A percentile compares a stretch with the other conserved stretches of the same genome.
These are phyloP conservation scores for Hypomontagnella monticulosa DNA, from an alignment of 495 filamentous ascomycete genomes.

Conservation along the genomic window DNA sequence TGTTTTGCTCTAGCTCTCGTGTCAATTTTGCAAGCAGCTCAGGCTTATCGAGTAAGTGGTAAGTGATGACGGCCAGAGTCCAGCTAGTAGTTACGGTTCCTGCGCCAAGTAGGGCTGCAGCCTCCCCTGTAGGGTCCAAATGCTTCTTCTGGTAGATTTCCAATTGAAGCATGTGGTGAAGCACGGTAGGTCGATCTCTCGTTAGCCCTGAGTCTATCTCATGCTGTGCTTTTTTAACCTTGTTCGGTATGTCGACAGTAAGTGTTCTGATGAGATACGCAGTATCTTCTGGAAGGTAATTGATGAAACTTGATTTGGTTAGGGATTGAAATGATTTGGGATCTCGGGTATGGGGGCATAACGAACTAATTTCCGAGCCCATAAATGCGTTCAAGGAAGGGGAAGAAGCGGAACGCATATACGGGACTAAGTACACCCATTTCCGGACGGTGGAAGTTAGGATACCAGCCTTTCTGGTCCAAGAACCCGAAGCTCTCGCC, in stretches of 20 bases:
- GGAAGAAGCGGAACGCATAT: slow-evolving; percentile 29
- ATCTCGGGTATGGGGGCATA: not conserved
- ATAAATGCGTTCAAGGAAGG: slow-evolving; percentile 5
- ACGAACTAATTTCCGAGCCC: slow-evolving; percentile 20
- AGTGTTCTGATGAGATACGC: slow-evolving; percentile 22
- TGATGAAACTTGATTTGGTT: slow-evolving; percentile 23
- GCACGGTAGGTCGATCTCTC: slow-evolving; percentile 49
- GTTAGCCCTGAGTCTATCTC: slow-evolving; percentile 22
- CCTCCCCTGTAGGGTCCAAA: slow-evolving; percentile 52
- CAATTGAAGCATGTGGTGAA: slow-evolving; percentile 54
- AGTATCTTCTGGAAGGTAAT: slow-evolving; percentile 25
- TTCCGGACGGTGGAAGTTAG: slow-evolving; percentile 37
- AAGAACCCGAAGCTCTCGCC: slow-evolving; percentile 46
- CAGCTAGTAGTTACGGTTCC: slow-evolving; percentile 59
- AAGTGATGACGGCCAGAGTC: slow-evolving; percentile 50
- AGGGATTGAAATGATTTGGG: slow-evolving; percentile 2
- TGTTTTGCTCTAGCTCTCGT: slow-evolving; percentile 43
- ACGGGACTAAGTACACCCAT: slow-evolving; percentile 11
- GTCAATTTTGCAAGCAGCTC: slow-evolving; percentile 44
- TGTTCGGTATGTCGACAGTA: slow-evolving; percentile 29
- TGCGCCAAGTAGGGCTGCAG: slow-evolving; percentile 54
- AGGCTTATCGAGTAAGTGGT: slow-evolving; percentile 51
- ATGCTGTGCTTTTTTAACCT: slow-evolving; percentile 11
- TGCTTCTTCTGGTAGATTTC: slow-evolving; percentile 47
- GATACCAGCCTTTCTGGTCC: slow-evolving; percentile 36